Evolutionary conservation across 352 stramenopile genomes (phyloP).

Genomic region (Phytophthora kernoviae): DNA sequence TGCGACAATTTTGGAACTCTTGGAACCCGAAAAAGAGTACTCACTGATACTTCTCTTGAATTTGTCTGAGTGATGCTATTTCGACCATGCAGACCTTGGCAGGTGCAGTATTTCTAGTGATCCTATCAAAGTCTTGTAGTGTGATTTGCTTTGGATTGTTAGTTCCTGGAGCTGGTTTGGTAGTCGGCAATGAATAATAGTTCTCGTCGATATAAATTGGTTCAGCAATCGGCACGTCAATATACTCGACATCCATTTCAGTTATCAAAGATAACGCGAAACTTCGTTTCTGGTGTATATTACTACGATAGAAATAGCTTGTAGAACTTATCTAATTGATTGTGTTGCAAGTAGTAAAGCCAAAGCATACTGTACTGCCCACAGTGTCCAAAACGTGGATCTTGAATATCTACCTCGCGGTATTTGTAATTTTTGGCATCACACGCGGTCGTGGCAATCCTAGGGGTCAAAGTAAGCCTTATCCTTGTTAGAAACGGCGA

Average conservation of each 20-base stretch:
- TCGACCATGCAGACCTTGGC: no score
- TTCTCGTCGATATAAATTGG: no score
- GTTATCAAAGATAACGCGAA: background rate
- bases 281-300: background rate
- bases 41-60: no score
- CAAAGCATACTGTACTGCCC: background rate
- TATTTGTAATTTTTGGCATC: background rate
- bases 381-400: background rate
- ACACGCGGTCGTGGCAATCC: background rate
- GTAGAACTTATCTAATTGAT: background rate
- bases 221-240: no score
- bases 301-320: background rate
- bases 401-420: background rate
- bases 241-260: no score
- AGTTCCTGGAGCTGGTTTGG: background rate
- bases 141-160: background rate
- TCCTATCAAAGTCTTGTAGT: no score
- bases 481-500: slow-evolving; percentile 5
- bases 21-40: no score
- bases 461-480: slow-evolving; percentile 9
- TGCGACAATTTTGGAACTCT: no score
- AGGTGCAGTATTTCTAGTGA: no score
- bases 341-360: no score
- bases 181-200: no score
- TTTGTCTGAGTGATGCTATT: no score